A percentile compares a stretch with the other conserved stretches of the same genome.
phyloP scores from a whole-genome alignment of 306 rosid genomes.

The Rubus parviflorus region DNA sequence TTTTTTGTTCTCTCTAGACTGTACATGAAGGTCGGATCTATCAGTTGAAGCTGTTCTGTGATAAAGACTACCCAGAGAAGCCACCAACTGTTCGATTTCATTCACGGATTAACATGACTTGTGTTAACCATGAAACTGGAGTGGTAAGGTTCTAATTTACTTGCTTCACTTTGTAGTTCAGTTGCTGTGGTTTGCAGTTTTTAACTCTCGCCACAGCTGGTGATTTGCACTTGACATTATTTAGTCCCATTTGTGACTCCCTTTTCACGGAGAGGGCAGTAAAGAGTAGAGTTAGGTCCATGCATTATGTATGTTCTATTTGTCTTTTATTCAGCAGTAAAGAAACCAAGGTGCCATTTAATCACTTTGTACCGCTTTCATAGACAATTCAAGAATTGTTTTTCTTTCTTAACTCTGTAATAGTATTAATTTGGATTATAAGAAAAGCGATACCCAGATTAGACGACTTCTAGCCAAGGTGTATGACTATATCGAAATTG shows the following conservation, averaged over 20 bases:
- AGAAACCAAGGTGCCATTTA: background rate
- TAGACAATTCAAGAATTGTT: background rate
- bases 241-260: background rate
- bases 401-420: background rate
- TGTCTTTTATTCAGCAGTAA: background rate
- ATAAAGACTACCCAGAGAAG: constrained; percentile 99
- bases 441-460: background rate
- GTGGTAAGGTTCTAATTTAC: constrained; percentile 60
- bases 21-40: constrained; percentile 99
- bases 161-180: background rate
- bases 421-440: background rate
- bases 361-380: background rate
- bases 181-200: background rate
- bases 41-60: constrained; percentile 97
- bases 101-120: constrained; percentile 94
- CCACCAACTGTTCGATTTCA: constrained; percentile 98
- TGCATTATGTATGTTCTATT: background rate
- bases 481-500: background rate
- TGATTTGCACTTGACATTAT: background rate
- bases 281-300: background rate
- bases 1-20: constrained; percentile 48
- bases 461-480: background rate
- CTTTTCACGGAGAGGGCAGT: background rate
- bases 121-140: constrained; percentile 99
- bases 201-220: background rate